Conservation (phyloP, 805 yeast genomes). For the Lipomyces orientalis region DNA sequence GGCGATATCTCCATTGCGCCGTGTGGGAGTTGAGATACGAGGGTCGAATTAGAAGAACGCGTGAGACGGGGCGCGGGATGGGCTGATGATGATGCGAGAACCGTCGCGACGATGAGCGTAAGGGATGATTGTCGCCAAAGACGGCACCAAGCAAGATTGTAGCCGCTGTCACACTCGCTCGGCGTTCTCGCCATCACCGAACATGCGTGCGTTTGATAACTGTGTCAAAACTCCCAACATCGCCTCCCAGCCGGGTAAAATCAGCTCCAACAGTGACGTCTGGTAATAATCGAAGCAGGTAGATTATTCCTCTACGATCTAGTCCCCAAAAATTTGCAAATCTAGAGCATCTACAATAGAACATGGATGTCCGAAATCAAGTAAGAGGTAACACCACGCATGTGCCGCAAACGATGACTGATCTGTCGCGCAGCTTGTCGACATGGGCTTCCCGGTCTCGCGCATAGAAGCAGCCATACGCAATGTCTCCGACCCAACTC, state of each 20-base stretch:
- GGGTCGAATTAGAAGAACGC: not conserved
- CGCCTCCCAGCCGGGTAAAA: not conserved
- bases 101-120: not conserved
- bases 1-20: conserved; percentile 71
- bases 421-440: conserved; percentile 31
- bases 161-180: too few relatives aligned
- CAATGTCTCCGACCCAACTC: conserved; percentile 30
- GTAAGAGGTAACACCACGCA: not conserved
- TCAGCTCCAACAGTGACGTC: not conserved
- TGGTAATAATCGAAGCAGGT: too few relatives aligned
- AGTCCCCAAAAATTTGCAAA: too few relatives aligned
- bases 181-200: not conserved
- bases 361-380: conserved; percentile 30
- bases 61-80: not conserved
- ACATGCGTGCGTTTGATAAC: not conserved
- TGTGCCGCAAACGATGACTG: not conserved
- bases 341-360: too few relatives aligned
- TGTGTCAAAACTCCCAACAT: not conserved
- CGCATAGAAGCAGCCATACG: conserved; percentile 44
- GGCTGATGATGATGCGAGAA: not conserved
- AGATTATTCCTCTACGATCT: too few relatives aligned
- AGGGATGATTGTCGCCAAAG: not conserved
- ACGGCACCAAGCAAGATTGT: not conserved
- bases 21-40: not conserved
- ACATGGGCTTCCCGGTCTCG: conserved; percentile 46